These are phyloP conservation scores for Cadophora sp. DNA, from an alignment of 2,329 filamentous ascomycete species.

Conservation along the genomic window DNA sequence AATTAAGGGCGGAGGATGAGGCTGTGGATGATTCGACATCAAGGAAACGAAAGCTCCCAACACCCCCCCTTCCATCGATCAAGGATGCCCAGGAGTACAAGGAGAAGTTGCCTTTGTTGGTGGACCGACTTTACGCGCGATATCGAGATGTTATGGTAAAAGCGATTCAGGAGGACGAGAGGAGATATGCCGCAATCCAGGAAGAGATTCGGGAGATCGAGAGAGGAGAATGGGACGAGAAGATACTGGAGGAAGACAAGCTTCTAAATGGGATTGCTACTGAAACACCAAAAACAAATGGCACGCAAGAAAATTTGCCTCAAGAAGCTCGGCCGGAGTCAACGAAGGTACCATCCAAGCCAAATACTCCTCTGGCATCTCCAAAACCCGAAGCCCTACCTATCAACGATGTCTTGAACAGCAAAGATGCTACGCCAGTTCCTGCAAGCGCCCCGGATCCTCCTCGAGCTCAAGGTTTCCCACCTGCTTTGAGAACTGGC, in stretches of 20 bases:
- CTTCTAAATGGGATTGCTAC: conserved; percentile 26
- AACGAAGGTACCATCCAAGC: conserved; percentile 20
- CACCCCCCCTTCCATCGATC: conserved; percentile 67
- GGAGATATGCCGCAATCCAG: conserved; percentile 65
- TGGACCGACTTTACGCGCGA: conserved; percentile 75
- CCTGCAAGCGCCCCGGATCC: conserved; percentile 28
- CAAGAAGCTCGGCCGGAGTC: conserved; percentile 21
- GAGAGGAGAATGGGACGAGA: conserved; percentile 60
- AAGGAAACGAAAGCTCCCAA: conserved; percentile 77
- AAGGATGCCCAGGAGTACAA: conserved; percentile 69
- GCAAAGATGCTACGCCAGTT: conserved; percentile 29
- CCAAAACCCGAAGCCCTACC: conserved; percentile 33
- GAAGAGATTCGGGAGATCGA: conserved; percentile 74
- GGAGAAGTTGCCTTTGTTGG: conserved; percentile 72
- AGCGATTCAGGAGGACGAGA: conserved; percentile 78
- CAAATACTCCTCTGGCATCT: conserved; percentile 27
- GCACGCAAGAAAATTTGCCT: conserved; percentile 23
- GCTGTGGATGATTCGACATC: conserved; percentile 51
- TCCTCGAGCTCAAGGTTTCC: conserved; percentile 22
- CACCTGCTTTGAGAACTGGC: conserved; percentile 28
- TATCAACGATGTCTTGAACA: conserved; percentile 40
- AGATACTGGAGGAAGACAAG: conserved; percentile 39
- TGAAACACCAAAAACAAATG: conserved; percentile 31
- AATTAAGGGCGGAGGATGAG: conserved; percentile 61
- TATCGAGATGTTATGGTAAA: conserved; percentile 75